Percentiles rank a stretch among this genome's conserved stretches.
phyloP scores from a whole-genome alignment of 225 moss, liverwort and hornwort species.

The Antitrichia curtipendula region DNA sequence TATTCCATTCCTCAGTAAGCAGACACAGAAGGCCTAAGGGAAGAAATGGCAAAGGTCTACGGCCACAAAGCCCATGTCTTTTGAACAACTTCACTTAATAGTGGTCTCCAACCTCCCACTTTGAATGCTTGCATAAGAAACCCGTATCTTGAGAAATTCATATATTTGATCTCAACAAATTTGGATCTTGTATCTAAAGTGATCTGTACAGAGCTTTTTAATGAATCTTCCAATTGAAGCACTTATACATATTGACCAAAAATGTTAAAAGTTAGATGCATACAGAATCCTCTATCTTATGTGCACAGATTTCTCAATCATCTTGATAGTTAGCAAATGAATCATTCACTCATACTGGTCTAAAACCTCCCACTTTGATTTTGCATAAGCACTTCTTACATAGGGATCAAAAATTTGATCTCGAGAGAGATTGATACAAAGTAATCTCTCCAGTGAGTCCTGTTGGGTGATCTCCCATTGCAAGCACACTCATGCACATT shows the following conservation, averaged over 20 bases:
- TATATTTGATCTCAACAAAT: neutral
- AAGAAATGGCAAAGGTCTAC: neutral
- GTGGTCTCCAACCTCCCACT: neutral
- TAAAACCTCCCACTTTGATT: neutral
- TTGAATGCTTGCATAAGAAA: neutral
- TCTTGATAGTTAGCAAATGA: neutral
- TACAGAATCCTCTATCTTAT: neutral
- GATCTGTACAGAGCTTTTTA: neutral
- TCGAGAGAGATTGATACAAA: neutral
- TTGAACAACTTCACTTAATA: neutral
- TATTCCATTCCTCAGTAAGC: neutral
- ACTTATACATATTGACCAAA: neutral
- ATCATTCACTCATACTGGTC: neutral
- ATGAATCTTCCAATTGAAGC: neutral
- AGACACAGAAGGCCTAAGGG: neutral
- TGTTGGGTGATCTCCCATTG: neutral
- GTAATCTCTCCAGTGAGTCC: neutral
- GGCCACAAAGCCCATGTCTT: neutral
- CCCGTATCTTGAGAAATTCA: neutral
- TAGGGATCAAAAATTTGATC: neutral
- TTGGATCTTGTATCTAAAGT: neutral
- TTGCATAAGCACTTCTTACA: neutral
- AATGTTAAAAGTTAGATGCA: neutral
- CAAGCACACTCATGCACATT: neutral
- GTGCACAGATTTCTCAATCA: neutral